Base-by-base conservation (phyloP, 2,329 filamentous ascomycete species). In the Clonostachys rhizophaga region DNA sequence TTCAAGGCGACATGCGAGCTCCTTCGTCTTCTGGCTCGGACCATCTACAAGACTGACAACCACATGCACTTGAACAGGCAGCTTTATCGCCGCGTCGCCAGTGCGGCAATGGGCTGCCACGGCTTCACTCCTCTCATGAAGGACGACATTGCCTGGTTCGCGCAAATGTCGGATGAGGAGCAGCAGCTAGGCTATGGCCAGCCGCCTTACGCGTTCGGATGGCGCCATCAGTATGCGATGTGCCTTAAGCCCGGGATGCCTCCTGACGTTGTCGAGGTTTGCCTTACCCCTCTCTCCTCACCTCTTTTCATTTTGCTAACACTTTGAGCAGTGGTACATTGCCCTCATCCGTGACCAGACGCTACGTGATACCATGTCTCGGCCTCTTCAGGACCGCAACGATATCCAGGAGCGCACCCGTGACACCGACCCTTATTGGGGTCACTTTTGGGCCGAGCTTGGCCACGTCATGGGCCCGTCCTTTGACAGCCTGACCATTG, bases 111-210 rank as follows among this genome's bases (percentile, higher is more conserved):
- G 65, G 61, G 66, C 4, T 86, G 83, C 55, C 70, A 74, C 3
- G 83, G 81, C 2, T 85, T 86, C 58, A 81, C 78, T 5, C 67
- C 76, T 2, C 51, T 73, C n/a, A 78, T 81, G 68, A 85, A 84
- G 63, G 78, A 83, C 54, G 75, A 80, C 53, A 68, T 86, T 52
- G 70, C 75, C 7, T 70, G 30, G 17, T 37, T 49, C 33, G 42
- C 24, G 3, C 18, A 30, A 5, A 18, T 43, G 17, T 43, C 42
- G 20, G 20, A 13, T 14, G 6, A 42, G n/a, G 17, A 43, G 17
- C 30, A 55, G 45, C 45, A 70, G 17, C 17, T 10, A 18, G 42
- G 40, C n/a, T 73, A 69, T 54, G 72, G 72, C 42, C 67, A 76
- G 56, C 79, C 81, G 2, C 67, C 64, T 5, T 69, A 67, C 45